phyloP scores from a whole-genome alignment of 257 asterid species.

The Solanum chaucha region DNA sequence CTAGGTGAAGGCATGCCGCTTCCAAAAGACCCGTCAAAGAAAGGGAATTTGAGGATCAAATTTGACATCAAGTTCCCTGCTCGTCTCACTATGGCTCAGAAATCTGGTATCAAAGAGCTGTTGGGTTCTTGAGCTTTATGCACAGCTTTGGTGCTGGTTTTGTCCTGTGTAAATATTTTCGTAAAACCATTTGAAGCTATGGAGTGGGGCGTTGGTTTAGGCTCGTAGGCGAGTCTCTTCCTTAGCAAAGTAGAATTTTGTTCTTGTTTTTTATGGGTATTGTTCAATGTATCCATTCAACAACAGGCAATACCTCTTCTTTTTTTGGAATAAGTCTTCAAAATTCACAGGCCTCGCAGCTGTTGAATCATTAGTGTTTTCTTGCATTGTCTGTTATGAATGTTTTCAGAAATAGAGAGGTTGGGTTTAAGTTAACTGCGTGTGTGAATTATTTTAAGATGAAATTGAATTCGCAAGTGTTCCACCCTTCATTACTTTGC shows the following conservation, averaged over 20 bases:
- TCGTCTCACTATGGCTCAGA: constrained; percentile 24
- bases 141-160: background rate
- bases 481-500: background rate
- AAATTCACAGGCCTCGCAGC: background rate
- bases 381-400: background rate
- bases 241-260: background rate
- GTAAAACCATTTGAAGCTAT: background rate
- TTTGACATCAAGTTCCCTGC: constrained; percentile 35
- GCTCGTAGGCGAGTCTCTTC: background rate
- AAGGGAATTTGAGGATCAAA: constrained; percentile 35
- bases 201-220: background rate
- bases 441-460: background rate
- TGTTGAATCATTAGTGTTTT: background rate
- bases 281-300: background rate
- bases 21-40: constrained; percentile 24
- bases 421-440: background rate
- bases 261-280: background rate
- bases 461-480: background rate
- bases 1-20: constrained; percentile 36
- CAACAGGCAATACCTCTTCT: background rate
- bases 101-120: constrained; percentile 27
- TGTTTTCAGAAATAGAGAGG: background rate
- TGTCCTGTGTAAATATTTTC: background rate
- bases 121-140: constrained; percentile 12
- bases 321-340: background rate